Percentiles rank a stretch among this genome's conserved stretches.
These are phyloP conservation scores for Leccinum barrowsii DNA, from an alignment of 768 basidiomycete species.

Conservation along the genomic window DNA sequence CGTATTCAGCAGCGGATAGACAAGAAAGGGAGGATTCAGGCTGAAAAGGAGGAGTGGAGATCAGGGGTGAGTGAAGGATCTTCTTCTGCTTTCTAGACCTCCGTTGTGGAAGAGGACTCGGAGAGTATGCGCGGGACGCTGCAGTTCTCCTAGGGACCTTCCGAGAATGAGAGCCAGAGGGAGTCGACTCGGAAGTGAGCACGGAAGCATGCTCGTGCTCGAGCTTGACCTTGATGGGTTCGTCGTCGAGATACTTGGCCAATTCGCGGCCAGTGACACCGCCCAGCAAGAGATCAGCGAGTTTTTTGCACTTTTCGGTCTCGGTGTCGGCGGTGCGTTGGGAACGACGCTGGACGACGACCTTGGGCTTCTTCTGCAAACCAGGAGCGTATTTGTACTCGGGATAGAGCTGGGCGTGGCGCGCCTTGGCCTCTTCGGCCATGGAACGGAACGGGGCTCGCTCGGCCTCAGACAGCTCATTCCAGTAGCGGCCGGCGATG, in stretches of 20 bases:
- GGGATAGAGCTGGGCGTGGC: conserved; percentile 51
- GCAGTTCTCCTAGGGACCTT: conserved; percentile 10
- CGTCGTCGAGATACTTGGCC: conserved; percentile 20
- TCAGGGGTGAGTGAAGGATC: not conserved
- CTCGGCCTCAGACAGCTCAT: conserved; percentile 44
- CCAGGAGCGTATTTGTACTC: conserved; percentile 62
- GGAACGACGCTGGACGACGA: conserved; percentile 31
- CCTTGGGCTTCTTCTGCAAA: conserved; percentile 27
- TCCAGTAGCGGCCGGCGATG: conserved; percentile 72
- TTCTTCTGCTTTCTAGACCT: conserved; percentile 8
- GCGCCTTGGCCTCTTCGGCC: conserved; percentile 45
- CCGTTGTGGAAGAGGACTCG: conserved; percentile 1
- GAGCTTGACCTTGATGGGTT: not conserved
- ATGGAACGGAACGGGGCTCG: conserved; percentile 43
- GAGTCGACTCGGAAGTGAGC: not conserved
- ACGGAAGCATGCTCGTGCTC: not conserved
- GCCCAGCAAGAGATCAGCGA: conserved; percentile 35
- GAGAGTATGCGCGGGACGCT: not conserved
- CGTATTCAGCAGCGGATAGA: not conserved
- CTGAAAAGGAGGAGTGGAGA: not conserved
- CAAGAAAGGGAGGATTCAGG: not conserved
- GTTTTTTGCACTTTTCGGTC: conserved; percentile 36
- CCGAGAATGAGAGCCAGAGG: not conserved
- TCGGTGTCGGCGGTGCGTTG: conserved; percentile 32
- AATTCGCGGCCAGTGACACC: conserved; percentile 32